Evolutionary conservation across 2,329 filamentous ascomycete species (phyloP).

Genomic region (Pseudohalonectria lignicola): DNA sequence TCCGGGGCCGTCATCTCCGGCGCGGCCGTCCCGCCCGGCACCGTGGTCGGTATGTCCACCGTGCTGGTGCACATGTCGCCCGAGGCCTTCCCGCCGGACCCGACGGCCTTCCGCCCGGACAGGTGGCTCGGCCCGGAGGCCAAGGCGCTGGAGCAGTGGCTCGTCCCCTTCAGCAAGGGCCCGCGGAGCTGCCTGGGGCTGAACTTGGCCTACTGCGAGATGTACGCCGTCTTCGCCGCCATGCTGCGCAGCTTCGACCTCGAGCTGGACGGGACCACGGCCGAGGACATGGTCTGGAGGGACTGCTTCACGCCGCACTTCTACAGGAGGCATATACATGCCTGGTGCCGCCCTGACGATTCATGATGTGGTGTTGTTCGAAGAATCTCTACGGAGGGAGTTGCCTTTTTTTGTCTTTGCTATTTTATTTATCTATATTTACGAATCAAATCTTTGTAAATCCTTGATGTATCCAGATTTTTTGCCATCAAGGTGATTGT

Average conservation of each 20-base stretch:
- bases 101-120: not conserved
- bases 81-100: constrained; percentile 3
- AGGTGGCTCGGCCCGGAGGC: not conserved
- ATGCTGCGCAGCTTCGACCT: constrained; percentile 19
- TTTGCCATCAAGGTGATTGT: too few relatives aligned
- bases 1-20: not conserved
- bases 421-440: too few relatives aligned
- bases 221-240: constrained; percentile 18
- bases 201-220: constrained; percentile 20
- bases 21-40: not conserved
- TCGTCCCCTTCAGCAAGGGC: constrained; percentile 31
- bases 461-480: too few relatives aligned
- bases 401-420: too few relatives aligned
- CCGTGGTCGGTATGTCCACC: constrained; percentile 20
- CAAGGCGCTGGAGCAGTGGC: constrained; percentile 11
- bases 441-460: too few relatives aligned
- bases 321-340: constrained; percentile 10
- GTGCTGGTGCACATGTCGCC: constrained; percentile 23
- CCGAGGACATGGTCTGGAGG: constrained; percentile 16
- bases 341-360: constrained; percentile 9
- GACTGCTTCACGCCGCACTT: constrained; percentile 14
- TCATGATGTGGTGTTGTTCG: too few relatives aligned
- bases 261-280: constrained; percentile 14
- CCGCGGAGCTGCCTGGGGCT: constrained; percentile 25
- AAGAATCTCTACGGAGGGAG: too few relatives aligned